Conservation (phyloP, 129 eudicot species). For the Lactuca sativa region DNA sequence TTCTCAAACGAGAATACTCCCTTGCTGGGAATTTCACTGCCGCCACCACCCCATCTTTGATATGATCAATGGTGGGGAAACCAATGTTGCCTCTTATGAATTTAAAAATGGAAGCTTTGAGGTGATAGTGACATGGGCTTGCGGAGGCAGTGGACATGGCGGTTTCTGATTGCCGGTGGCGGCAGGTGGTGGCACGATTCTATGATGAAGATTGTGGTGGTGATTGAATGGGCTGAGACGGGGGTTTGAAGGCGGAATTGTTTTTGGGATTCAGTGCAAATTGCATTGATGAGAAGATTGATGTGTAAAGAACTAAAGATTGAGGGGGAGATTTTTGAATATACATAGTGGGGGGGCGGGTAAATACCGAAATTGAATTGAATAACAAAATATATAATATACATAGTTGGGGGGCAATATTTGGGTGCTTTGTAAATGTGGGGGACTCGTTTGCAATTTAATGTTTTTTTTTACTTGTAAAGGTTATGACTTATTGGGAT, state of each 20-base stretch:
- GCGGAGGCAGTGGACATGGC: neutral
- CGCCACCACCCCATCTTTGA: constrained; percentile 2
- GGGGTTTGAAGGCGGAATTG: constrained; percentile 22
- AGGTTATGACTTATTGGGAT: too few species aligned
- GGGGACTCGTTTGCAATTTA: constrained; percentile 21
- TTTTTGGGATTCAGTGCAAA: constrained; percentile 21
- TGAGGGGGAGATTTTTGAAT: constrained; percentile 21
- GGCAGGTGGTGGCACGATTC: neutral
- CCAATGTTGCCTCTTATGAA: neutral
- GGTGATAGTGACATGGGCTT: neutral
- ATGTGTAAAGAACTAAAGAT: constrained; percentile 15
- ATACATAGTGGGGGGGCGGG: constrained; percentile 17
- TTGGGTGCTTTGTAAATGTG: constrained; percentile 32
- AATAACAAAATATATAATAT: constrained; percentile 20
- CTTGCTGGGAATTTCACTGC: constrained; percentile 19
- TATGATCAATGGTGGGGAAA: constrained; percentile 11
- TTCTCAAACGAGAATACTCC: constrained; percentile 47
- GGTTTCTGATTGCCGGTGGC: constrained; percentile 5
- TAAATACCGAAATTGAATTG: constrained; percentile 1
- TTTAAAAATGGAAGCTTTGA: neutral
- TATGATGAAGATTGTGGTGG: neutral
- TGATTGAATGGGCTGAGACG: neutral
- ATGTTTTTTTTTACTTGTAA: constrained; percentile 19
- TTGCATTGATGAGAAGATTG: constrained; percentile 34
- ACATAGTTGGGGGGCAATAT: constrained; percentile 27